These are phyloP conservation scores for Nicotiana attenuata DNA, from an alignment of 257 asterid genomes.

Conservation along the genomic window DNA sequence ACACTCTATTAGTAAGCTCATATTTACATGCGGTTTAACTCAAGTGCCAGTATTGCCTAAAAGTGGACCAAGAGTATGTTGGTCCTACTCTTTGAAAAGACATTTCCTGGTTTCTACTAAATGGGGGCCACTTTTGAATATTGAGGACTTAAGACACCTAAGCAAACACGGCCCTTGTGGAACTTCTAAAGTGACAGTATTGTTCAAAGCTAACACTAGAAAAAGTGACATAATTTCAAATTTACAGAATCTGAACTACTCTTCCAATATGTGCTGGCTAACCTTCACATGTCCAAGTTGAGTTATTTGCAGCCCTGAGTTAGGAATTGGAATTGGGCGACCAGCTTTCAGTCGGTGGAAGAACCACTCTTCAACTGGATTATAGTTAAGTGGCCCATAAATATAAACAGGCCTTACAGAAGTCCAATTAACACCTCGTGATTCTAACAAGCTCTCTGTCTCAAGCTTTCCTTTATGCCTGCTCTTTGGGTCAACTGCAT, in stretches of 20 bases:
- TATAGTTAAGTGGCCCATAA: slow-evolving; percentile 92
- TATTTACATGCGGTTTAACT: not conserved
- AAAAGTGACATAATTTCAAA: not conserved
- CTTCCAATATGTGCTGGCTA: slow-evolving; percentile 1
- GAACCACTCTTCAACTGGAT: slow-evolving; percentile 99
- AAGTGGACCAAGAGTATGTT: not conserved
- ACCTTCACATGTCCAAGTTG: slow-evolving; percentile 99
- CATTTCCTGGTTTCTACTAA: not conserved
- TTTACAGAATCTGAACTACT: not conserved
- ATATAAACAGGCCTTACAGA: slow-evolving; percentile 93
- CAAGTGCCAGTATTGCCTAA: not conserved
- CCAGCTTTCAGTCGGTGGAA: slow-evolving; percentile 97
- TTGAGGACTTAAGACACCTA: not conserved
- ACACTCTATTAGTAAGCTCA: not conserved
- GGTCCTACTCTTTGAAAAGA: not conserved
- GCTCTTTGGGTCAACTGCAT: slow-evolving; percentile 97
- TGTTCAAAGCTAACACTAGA: not conserved
- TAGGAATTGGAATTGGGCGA: slow-evolving; percentile 91
- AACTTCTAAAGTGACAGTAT: not conserved
- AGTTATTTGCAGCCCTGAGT: slow-evolving; percentile 82
- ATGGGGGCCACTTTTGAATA: not conserved
- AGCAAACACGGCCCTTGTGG: not conserved
- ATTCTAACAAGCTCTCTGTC: slow-evolving; percentile 73
- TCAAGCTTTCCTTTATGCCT: slow-evolving; percentile 99
- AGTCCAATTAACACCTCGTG: slow-evolving; percentile 81